phyloP scores from a whole-genome alignment of 768 basidiomycete species.

The Russula griseocarnosa region DNA sequence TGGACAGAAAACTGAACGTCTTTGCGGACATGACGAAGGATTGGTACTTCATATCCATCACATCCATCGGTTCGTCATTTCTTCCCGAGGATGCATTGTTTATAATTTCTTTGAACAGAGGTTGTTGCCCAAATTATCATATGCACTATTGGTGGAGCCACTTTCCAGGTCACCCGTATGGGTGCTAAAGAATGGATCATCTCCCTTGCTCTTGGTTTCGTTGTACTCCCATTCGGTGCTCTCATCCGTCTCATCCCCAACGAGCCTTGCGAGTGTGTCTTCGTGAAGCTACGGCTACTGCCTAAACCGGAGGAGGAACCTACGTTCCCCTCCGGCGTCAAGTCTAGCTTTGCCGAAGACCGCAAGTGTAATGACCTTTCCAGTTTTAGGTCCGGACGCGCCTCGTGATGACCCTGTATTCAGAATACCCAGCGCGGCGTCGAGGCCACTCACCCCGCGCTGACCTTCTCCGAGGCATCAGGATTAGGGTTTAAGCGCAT shows the following conservation, averaged over 20 bases:
- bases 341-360: conserved; percentile 56
- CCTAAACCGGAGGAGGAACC: conserved; percentile 66
- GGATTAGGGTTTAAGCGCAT: not conserved
- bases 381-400: conserved; percentile 60
- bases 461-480: not conserved
- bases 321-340: conserved; percentile 51
- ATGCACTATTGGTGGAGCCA: conserved; percentile 85
- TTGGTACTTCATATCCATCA: conserved; percentile 80
- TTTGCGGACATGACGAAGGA: conserved; percentile 80
- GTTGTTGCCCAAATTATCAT: conserved; percentile 82
- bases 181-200: conserved; percentile 90
- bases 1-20: conserved; percentile 84
- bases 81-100: not conserved
- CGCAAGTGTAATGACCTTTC: conserved; percentile 33
- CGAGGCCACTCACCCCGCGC: conserved; percentile 17
- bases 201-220: conserved; percentile 77
- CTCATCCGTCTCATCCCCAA: conserved; percentile 80
- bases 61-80: conserved; percentile 64
- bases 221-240: conserved; percentile 84
- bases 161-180: conserved; percentile 83
- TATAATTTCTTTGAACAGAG: conserved; percentile 47
- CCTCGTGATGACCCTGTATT: conserved; percentile 55
- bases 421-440: conserved; percentile 22
- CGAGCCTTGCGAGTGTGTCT: conserved; percentile 63
- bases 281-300: conserved; percentile 55